Conservation (phyloP, 2,329 filamentous ascomycete species). For the Aotearoamyces nothofagi region DNA sequence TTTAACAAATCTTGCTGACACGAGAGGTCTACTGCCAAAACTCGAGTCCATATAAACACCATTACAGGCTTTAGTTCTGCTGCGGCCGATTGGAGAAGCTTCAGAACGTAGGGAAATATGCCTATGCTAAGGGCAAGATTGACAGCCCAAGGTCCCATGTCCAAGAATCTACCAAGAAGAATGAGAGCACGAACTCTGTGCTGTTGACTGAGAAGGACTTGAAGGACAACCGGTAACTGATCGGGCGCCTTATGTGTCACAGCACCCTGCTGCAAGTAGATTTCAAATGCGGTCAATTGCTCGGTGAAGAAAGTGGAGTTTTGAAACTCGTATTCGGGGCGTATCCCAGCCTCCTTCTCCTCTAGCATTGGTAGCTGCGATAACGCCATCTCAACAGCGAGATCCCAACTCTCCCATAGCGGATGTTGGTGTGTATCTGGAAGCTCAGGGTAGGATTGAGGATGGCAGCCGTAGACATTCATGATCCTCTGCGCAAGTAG, state of each 20-base stretch:
- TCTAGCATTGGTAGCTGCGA: conserved; percentile 79
- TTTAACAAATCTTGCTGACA: conserved; percentile 91
- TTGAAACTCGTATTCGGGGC: conserved; percentile 69
- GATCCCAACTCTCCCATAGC: conserved; percentile 94
- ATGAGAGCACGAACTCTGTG: conserved; percentile 85
- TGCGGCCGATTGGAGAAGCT: conserved; percentile 87
- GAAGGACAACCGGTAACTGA: conserved; percentile 88
- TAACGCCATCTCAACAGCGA: conserved; percentile 89
- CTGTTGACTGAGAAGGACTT: conserved; percentile 90
- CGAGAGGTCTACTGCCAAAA: conserved; percentile 85
- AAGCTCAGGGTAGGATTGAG: conserved; percentile 80
- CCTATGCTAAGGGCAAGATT: conserved; percentile 93
- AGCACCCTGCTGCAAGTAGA: conserved; percentile 76
- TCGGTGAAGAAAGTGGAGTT: conserved; percentile 96
- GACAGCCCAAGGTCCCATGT: conserved; percentile 96
- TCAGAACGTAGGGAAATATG: conserved; percentile 98
- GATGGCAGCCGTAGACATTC: conserved; percentile 90
- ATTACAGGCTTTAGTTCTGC: conserved; percentile 93
- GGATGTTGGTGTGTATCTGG: conserved; percentile 91
- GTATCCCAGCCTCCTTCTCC: conserved; percentile 51
- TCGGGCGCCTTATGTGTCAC: conserved; percentile 79
- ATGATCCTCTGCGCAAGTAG: conserved; percentile 89
- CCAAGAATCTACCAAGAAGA: conserved; percentile 80
- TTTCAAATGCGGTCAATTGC: conserved; percentile 91
- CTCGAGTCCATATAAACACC: conserved; percentile 98